These are phyloP conservation scores for Phylloporus rhodoxanthus DNA, from an alignment of 768 basidiomycete species.

Conservation along the genomic window DNA sequence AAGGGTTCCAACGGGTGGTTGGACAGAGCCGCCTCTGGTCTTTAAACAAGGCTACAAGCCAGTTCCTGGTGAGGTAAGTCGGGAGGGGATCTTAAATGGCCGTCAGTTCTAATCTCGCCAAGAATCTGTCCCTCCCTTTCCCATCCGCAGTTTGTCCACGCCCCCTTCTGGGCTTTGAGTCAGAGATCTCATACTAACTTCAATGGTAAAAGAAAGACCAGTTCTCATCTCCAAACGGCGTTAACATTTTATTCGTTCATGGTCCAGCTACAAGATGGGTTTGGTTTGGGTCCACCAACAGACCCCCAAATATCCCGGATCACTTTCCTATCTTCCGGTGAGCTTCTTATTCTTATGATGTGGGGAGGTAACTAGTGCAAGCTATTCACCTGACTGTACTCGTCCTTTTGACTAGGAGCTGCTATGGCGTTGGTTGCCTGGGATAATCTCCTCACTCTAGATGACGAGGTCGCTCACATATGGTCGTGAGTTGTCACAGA, in stretches of 20 bases:
- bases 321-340: slow-evolving; percentile 8
- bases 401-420: slow-evolving; percentile 6
- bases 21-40: neutral
- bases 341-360: neutral
- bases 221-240: no score
- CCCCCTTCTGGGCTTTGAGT: neutral
- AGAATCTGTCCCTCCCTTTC: neutral
- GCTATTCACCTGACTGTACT: neutral
- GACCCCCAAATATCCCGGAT: slow-evolving; percentile 2
- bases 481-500: slow-evolving; percentile 17
- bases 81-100: neutral
- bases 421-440: slow-evolving; percentile 9
- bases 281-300: neutral
- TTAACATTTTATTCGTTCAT: neutral
- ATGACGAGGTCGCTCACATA: slow-evolving; percentile 13
- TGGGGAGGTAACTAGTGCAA: neutral
- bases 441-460: slow-evolving; percentile 16
- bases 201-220: neutral
- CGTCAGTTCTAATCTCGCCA: neutral
- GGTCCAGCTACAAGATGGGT: neutral
- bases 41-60: neutral
- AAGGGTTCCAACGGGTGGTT: neutral
- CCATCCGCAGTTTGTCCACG: neutral
- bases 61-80: neutral
- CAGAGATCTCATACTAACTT: no score